These are phyloP conservation scores for Hemisphaericaspora xylofermentans DNA, from an alignment of 1,139 yeast species.

Conservation along the genomic window DNA sequence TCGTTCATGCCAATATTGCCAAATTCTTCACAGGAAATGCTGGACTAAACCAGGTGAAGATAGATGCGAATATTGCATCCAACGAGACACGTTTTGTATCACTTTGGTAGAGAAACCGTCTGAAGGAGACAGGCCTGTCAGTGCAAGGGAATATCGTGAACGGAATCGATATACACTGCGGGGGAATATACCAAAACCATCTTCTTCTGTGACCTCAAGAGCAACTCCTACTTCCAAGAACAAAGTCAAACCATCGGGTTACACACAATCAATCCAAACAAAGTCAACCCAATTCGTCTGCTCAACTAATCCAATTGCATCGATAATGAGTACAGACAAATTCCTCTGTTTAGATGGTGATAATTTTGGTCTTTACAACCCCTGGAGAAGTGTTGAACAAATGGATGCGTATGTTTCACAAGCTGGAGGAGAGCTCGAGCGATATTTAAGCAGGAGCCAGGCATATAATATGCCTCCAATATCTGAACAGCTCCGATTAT, in stretches of 20 bases:
- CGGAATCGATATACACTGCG: not conserved
- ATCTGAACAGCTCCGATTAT: constrained; percentile 18
- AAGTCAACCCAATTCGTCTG: constrained; percentile 24
- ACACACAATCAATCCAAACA: not conserved
- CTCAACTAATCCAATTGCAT: constrained; percentile 30
- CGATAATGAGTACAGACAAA: constrained; percentile 26
- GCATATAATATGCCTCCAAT: constrained; percentile 23
- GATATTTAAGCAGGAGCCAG: constrained; percentile 19
- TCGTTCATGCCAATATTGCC: constrained; percentile 8
- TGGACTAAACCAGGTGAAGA: not conserved
- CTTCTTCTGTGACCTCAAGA: constrained; percentile 8
- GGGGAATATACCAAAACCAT: not conserved
- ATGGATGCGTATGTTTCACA: constrained; percentile 14
- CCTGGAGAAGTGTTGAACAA: constrained; percentile 24
- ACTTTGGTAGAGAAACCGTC: not conserved
- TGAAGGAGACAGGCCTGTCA: not conserved
- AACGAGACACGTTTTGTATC: not conserved
- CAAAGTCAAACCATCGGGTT: too few species aligned
- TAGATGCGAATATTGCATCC: constrained; percentile 2
- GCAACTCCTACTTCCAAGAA: not conserved
- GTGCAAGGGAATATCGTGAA: not conserved
- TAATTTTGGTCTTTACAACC: constrained; percentile 25
- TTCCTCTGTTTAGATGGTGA: constrained; percentile 29
- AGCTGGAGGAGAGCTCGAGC: constrained; percentile 15
- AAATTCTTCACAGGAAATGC: constrained; percentile 8